phyloP scores from a whole-genome alignment of 192 early-diverging fungal species.

The Coemansia sp. region DNA sequence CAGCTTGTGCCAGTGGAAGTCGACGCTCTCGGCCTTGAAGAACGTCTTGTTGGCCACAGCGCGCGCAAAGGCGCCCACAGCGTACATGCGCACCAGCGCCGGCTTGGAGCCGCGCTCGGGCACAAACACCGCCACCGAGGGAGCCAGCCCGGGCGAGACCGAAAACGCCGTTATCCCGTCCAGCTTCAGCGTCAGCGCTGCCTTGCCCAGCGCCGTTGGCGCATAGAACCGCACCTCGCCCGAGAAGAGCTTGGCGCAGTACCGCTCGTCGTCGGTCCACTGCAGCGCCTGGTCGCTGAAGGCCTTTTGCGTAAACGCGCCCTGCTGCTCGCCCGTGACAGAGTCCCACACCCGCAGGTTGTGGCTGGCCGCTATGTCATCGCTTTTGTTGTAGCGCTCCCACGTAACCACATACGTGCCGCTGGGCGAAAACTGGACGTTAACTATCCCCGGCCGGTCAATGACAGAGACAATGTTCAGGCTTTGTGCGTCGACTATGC shows the following conservation, averaged over 20 bases:
- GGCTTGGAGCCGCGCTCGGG: constrained; percentile 80
- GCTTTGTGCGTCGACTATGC: constrained; percentile 69
- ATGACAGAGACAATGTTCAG: constrained; percentile 65
- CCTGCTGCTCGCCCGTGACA: constrained; percentile 63
- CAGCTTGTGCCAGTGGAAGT: constrained; percentile 90
- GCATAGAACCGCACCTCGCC: constrained; percentile 86
- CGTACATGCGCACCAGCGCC: constrained; percentile 84
- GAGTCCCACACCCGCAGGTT: constrained; percentile 85
- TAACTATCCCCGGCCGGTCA: constrained; percentile 65
- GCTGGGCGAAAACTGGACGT: constrained; percentile 88
- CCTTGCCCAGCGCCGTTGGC: constrained; percentile 27
- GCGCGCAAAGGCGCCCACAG: constrained; percentile 67
- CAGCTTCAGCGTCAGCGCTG: constrained; percentile 59
- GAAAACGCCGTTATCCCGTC: constrained; percentile 83
- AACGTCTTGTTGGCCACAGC: constrained; percentile 89
- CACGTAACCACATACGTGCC: constrained; percentile 89
- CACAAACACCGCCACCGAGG: constrained; percentile 87
- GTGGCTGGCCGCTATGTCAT: constrained; percentile 63
- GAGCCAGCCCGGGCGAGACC: constrained; percentile 80
- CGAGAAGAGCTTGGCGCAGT: constrained; percentile 80
- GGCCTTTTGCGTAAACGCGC: constrained; percentile 78
- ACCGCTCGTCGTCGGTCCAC: constrained; percentile 91
- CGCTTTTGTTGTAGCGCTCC: constrained; percentile 59
- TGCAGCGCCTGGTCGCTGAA: constrained; percentile 78
- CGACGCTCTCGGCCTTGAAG: constrained; percentile 88